Conservation (phyloP, 306 rosid genomes). For the Glycine tomentella region DNA sequence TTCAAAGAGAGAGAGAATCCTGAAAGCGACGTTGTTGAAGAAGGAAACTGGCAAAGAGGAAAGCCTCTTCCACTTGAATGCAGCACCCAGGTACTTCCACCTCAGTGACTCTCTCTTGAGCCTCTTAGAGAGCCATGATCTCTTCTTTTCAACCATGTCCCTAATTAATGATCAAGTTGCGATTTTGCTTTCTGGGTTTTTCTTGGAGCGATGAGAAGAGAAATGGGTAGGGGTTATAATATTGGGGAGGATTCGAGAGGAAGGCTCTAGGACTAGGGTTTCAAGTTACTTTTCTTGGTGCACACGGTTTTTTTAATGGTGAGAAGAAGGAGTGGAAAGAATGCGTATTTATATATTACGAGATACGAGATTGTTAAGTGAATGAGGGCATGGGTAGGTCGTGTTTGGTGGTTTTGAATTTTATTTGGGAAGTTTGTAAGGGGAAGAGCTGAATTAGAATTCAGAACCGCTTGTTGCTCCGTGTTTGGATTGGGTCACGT, state of each 20-base stretch:
- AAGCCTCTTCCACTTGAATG: constrained; percentile 64
- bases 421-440: too few relatives aligned
- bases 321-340: not conserved
- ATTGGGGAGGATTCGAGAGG: too few relatives aligned
- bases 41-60: constrained; percentile 55
- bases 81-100: constrained; percentile 58
- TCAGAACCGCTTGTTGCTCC: not conserved
- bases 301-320: constrained; percentile 9
- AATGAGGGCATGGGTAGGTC: not conserved
- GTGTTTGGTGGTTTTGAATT: constrained; percentile 33
- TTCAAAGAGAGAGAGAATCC: constrained; percentile 67
- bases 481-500: constrained; percentile 14
- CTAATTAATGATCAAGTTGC: not conserved
- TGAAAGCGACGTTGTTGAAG: constrained; percentile 60
- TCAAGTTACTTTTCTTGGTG: constrained; percentile 22
- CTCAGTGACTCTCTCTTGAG: constrained; percentile 56
- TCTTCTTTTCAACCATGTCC: constrained; percentile 48
- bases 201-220: not conserved
- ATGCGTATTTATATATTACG: too few relatives aligned
- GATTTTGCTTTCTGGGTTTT: constrained; percentile 14
- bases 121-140: constrained; percentile 54
- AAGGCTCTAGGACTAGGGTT: too few relatives aligned
- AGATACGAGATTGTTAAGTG: not conserved
- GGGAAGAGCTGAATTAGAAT: not conserved
- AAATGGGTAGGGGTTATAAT: not conserved